phyloP scores from a whole-genome alignment of 805 yeast species.

The Candida pseudoglaebosa region DNA sequence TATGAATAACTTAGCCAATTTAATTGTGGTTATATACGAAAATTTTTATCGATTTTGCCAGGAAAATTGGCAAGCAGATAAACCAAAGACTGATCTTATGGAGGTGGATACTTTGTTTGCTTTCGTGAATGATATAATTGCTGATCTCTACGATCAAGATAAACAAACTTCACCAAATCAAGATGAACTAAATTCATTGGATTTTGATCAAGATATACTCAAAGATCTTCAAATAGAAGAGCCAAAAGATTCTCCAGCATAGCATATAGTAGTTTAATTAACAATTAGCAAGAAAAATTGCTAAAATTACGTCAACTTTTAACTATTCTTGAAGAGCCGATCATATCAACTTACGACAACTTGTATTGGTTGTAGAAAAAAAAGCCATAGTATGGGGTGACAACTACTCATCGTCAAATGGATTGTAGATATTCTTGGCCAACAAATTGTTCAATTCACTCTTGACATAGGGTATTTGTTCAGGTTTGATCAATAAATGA shows the following conservation, averaged over 20 bases:
- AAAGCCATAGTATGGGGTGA: too few relatives aligned
- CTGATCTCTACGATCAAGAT: slow-evolving; percentile 20
- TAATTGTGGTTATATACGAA: slow-evolving; percentile 55
- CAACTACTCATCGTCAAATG: slow-evolving; percentile 64
- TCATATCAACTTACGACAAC: too few relatives aligned
- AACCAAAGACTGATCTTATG: slow-evolving; percentile 43
- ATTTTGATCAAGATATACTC: slow-evolving; percentile 26
- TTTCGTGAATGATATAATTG: slow-evolving; percentile 39
- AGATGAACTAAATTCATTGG: slow-evolving; percentile 10
- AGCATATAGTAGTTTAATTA: too few relatives aligned
- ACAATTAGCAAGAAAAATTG: too few relatives aligned
- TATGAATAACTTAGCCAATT: slow-evolving; percentile 38
- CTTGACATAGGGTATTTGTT: slow-evolving; percentile 72
- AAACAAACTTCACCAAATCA: slow-evolving; percentile 10
- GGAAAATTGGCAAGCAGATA: slow-evolving; percentile 14
- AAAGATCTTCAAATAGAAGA: slow-evolving; percentile 15
- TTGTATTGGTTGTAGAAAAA: too few relatives aligned
- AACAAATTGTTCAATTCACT: slow-evolving; percentile 69
- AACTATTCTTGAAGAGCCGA: too few relatives aligned
- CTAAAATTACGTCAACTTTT: too few relatives aligned
- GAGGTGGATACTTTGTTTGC: slow-evolving; percentile 59
- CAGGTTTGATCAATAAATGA: slow-evolving; percentile 76
- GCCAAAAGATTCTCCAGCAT: too few relatives aligned
- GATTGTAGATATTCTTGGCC: slow-evolving; percentile 81
- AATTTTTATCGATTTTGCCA: slow-evolving; percentile 39